Evolutionary conservation across 73 alveolate genomes (phyloP).

Genomic region (Tetrahymena malaccensis): DNA sequence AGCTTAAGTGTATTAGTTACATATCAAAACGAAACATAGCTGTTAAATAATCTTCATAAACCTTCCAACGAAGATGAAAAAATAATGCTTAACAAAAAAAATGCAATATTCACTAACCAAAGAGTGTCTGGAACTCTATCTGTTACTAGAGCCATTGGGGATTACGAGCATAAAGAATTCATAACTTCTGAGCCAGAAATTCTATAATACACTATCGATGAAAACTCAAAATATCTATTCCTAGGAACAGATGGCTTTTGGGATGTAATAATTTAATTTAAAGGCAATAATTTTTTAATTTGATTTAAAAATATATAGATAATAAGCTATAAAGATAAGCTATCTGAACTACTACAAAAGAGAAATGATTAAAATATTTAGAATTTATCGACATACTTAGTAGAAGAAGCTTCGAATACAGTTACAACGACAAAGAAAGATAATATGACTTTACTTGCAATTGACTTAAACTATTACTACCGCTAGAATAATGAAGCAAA

Average conservation of each 20-base stretch:
- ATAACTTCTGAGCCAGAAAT: constrained; percentile 21
- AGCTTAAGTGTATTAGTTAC: constrained; percentile 6
- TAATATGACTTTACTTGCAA: constrained; percentile 16
- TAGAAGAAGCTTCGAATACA: constrained; percentile 3
- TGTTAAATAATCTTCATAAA: constrained; percentile 7
- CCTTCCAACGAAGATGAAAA: constrained; percentile 16
- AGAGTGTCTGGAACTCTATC: constrained; percentile 29
- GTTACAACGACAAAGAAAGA: constrained; percentile 19
- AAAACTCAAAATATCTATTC: constrained; percentile 4
- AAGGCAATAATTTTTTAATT: neutral
- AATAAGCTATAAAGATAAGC: neutral
- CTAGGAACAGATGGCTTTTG: constrained; percentile 39
- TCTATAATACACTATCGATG: neutral
- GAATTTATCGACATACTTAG: constrained; percentile 3
- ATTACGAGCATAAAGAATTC: neutral
- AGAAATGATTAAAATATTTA: neutral
- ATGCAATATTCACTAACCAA: neutral
- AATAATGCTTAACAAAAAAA: neutral
- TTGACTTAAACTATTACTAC: neutral
- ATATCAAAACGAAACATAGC: neutral
- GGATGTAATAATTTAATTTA: constrained; percentile 11
- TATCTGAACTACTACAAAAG: neutral
- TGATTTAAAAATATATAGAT: neutral
- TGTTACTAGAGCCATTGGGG: constrained; percentile 33
- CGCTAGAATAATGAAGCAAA: neutral